A percentile compares a stretch with the other conserved stretches of the same genome.
phyloP scores from a whole-genome alignment of 169 alveolate genomes.

The Cryptosporidium viatorum region DNA sequence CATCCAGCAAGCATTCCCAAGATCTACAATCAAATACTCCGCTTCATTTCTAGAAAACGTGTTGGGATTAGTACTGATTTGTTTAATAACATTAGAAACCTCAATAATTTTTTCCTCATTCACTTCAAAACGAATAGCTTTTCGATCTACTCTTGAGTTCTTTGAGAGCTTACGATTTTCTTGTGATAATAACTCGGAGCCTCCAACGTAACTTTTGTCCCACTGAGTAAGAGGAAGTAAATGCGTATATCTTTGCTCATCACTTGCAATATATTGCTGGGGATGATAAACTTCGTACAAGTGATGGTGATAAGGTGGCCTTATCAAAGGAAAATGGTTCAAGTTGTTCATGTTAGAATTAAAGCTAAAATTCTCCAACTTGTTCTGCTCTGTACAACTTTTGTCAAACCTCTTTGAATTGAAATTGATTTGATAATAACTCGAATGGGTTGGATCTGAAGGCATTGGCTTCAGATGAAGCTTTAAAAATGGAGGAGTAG shows the following conservation, averaged over 20 bases:
- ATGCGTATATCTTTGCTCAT: constrained; percentile 66
- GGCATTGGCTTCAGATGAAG: constrained; percentile 70
- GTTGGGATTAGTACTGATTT: constrained; percentile 61
- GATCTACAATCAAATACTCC: constrained; percentile 93
- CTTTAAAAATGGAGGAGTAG: constrained; percentile 61
- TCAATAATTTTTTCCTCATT: not conserved
- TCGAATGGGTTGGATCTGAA: constrained; percentile 51
- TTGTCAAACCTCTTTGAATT: constrained; percentile 1
- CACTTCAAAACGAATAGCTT: not conserved
- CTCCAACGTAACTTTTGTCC: constrained; percentile 44
- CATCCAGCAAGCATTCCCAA: constrained; percentile 99
- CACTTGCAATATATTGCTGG: constrained; percentile 55
- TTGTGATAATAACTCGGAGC: not conserved
- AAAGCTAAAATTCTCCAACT: constrained; percentile 8
- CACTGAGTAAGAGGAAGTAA: constrained; percentile 66
- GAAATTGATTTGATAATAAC: constrained; percentile 41
- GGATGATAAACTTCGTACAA: constrained; percentile 70
- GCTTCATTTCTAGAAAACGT: constrained; percentile 83
- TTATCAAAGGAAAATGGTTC: constrained; percentile 59
- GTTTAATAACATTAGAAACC: constrained; percentile 10
- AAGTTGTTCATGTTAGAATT: not conserved
- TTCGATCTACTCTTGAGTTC: not conserved
- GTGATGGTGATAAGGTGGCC: constrained; percentile 62
- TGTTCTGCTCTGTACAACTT: not conserved
- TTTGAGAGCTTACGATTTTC: not conserved